Conservation (phyloP, 2,329 filamentous ascomycete species). For the Cladosporium sp. region DNA sequence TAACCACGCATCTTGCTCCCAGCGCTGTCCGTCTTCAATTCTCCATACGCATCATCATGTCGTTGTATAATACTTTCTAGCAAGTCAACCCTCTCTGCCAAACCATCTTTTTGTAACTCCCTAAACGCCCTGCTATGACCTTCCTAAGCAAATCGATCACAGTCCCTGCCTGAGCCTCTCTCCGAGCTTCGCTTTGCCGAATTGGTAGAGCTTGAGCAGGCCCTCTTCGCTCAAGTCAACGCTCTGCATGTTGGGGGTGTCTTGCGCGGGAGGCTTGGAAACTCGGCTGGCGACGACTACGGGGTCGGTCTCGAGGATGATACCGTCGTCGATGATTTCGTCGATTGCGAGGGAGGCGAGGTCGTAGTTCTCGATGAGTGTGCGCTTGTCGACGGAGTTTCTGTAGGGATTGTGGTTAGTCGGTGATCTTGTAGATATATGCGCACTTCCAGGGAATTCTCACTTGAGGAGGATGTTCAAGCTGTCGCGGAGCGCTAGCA, state of each 20-base stretch:
- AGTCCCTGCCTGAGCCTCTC: conserved; percentile 87
- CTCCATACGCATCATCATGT: background rate
- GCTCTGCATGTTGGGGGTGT: conserved; percentile 83
- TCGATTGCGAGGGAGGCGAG: conserved; percentile 91
- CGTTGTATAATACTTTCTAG: background rate
- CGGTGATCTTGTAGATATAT: conserved; percentile 3
- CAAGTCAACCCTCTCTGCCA: background rate
- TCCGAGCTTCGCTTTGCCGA: conserved; percentile 87
- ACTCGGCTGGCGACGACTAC: conserved; percentile 91
- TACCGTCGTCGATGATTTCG: conserved; percentile 92
- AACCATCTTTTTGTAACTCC: conserved; percentile 9
- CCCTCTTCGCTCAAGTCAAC: conserved; percentile 96
- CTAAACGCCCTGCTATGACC: conserved; percentile 13
- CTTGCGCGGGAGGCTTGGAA: conserved; percentile 85
- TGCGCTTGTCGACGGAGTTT: conserved; percentile 95
- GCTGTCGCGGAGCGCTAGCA: conserved; percentile 85
- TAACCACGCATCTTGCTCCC: background rate
- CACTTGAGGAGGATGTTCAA: conserved; percentile 92
- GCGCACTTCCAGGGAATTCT: conserved; percentile 30
- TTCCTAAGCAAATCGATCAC: conserved; percentile 42
- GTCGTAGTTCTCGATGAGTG: conserved; percentile 98
- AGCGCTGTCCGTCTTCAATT: background rate
- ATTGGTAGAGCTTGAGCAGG: conserved; percentile 88
- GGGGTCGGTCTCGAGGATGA: conserved; percentile 95
- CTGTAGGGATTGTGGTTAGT: conserved; percentile 47